Evolutionary conservation across 352 stramenopile species (phyloP).

Genomic region (Plasmopara muralis): DNA sequence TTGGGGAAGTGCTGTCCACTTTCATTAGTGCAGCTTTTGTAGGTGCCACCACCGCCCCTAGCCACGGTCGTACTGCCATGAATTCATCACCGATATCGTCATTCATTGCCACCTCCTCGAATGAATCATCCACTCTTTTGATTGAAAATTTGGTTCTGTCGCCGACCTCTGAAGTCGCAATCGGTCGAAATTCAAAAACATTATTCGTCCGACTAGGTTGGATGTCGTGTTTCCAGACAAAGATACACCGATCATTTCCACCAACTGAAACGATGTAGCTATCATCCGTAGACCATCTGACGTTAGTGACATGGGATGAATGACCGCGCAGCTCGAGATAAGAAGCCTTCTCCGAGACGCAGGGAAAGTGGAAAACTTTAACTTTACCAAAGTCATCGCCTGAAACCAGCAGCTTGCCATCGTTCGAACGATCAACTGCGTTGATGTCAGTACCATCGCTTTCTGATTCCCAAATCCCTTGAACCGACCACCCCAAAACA

Average conservation of each 20-base stretch:
- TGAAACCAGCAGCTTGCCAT: constrained; percentile 55
- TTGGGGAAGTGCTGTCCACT: constrained; percentile 26
- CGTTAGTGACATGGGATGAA: constrained; percentile 74
- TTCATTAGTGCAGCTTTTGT: constrained; percentile 37
- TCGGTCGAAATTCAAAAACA: constrained; percentile 1
- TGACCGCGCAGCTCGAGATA: constrained; percentile 59
- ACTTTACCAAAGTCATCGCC: constrained; percentile 82
- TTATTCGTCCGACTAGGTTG: constrained; percentile 5
- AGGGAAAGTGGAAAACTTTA: constrained; percentile 86
- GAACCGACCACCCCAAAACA: constrained; percentile 84
- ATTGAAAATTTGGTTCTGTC: constrained; percentile 9
- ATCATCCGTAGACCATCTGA: constrained; percentile 58
- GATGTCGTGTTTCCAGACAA: constrained; percentile 62
- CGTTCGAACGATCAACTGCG: constrained; percentile 54
- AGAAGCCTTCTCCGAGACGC: constrained; percentile 45
- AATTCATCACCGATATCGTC: constrained; percentile 80
- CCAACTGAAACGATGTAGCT: constrained; percentile 60
- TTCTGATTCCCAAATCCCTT: constrained; percentile 82
- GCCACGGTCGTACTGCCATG: constrained; percentile 86
- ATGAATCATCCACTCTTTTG: constrained; percentile 23
- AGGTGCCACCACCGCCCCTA: constrained; percentile 76
- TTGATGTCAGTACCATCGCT: constrained; percentile 83
- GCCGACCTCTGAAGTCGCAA: constrained; percentile 6
- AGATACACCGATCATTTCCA: constrained; percentile 72
- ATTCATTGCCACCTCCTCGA: constrained; percentile 19